phyloP scores from a whole-genome alignment of 495 filamentous ascomycete genomes.

The Alectoria sarmentosa region DNA sequence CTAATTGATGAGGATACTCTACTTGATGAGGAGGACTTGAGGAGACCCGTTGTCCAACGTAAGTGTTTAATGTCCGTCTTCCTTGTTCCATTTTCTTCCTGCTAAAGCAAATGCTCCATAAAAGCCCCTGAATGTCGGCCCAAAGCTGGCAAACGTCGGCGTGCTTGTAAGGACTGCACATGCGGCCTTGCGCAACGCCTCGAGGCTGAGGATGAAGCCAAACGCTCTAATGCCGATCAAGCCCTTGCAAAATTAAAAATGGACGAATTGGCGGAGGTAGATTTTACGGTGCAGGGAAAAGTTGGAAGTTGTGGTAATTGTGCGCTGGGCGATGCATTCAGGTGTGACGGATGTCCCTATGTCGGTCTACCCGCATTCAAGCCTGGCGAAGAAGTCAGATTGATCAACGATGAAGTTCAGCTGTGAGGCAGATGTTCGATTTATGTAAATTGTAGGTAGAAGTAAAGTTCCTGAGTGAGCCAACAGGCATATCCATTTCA shows the following conservation, averaged over 20 bases:
- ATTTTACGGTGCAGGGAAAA: constrained; percentile 95
- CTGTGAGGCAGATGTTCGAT: constrained; percentile 40
- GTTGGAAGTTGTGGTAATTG: constrained; percentile 90
- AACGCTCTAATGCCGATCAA: constrained; percentile 47
- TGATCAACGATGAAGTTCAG: constrained; percentile 82
- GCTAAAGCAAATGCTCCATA: constrained; percentile 9
- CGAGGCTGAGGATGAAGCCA: constrained; percentile 35
- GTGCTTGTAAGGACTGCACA: constrained; percentile 96
- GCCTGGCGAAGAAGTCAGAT: constrained; percentile 84
- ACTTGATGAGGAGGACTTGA: constrained; percentile 74
- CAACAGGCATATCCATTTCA: neutral
- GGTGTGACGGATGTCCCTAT: constrained; percentile 74
- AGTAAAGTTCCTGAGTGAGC: neutral
- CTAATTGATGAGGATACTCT: constrained; percentile 87
- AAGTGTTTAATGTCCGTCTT: constrained; percentile 33
- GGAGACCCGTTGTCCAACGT: constrained; percentile 67
- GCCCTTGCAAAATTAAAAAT: constrained; percentile 61
- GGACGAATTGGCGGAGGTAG: constrained; percentile 77
- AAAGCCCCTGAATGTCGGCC: constrained; percentile 77
- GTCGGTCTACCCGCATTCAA: constrained; percentile 93
- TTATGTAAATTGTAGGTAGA: neutral
- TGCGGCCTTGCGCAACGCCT: constrained; percentile 60
- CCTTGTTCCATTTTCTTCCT: neutral
- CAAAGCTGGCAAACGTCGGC: constrained; percentile 72
- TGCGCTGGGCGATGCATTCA: constrained; percentile 75